Base-by-base conservation (phyloP, 2,329 filamentous ascomycete species). In the Pyrenophora graminea region DNA sequence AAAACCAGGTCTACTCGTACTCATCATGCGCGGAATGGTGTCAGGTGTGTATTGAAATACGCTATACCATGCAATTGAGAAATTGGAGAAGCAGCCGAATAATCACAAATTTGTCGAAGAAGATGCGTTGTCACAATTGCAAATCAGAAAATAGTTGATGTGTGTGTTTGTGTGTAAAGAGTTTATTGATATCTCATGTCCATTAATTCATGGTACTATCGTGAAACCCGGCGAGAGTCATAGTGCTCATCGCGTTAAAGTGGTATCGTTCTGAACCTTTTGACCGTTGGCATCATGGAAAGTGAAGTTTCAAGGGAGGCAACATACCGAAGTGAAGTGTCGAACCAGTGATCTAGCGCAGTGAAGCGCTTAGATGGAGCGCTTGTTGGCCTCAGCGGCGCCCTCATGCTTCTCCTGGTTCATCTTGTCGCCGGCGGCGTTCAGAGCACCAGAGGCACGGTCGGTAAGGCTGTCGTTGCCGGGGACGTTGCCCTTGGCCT, bases 401-500 rank as follows among this genome's bases (percentile, higher is more conserved):
- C 67, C 67, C 60, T 83, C 75, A 74, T 83, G 80, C 69, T 76
- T 76, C 58, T 61, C 51, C 77, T 84, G 75, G 56, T 82, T 75
- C 34, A 78, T 39, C 79, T 84, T 84, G 76, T 84, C 79, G 53
- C 62, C 57, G 38, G 75, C 58, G 45, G 81, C 81, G 58, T 79
- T 78, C 66, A 80, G 75, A 48, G 79, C 81, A 55, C 81, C 82
- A 39, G 72, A 75, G 65, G 76, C 76, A 58, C 85, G 84, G 68
- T 85, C 75, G 71, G 62, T 72, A 18, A 69, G 0, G 30, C 55
- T 53, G 56, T 63, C 61, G 37, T 67, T 43, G 34, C 66, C 64
- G 57, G 63, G 61, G 70, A 84, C 83, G 81, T 88, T 87, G 73
- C 85, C 85, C 60, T 76, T 76, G 67, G 72, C 74, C 59, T 75